Evolutionary conservation across 768 basidiomycete genomes (phyloP).

Genomic region (Auricularia auricula-judae): DNA sequence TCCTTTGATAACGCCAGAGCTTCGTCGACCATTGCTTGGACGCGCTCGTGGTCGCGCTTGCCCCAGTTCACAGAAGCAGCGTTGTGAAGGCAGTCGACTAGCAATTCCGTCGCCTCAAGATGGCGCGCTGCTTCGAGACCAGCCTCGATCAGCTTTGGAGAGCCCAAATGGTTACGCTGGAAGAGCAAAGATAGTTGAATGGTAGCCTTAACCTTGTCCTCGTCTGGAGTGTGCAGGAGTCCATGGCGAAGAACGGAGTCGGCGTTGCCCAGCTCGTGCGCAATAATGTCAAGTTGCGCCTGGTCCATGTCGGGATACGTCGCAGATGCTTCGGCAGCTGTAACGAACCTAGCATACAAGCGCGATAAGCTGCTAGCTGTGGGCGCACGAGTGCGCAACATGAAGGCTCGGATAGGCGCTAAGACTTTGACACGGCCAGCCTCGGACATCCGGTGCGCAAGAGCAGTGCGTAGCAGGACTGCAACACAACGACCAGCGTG

Average conservation of each 20-base stretch:
- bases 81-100: background rate
- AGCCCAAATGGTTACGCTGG: background rate
- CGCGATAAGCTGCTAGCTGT: background rate
- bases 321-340: background rate
- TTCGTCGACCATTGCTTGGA: background rate
- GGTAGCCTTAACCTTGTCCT: background rate
- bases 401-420: background rate
- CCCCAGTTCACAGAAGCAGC: background rate
- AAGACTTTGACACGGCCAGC: background rate
- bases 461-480: conserved; percentile 11
- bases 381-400: background rate
- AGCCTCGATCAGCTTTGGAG: background rate
- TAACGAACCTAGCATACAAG: background rate
- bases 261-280: background rate
- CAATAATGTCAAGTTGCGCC: background rate
- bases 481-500: conserved; percentile 4
- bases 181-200: background rate
- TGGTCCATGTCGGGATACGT: background rate
- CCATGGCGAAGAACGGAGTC: background rate
- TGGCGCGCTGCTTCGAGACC: background rate
- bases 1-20: background rate
- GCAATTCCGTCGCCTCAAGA: background rate
- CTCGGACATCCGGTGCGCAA: conserved; percentile 11
- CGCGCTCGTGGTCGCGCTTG: background rate
- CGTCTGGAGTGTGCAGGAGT: background rate